These are phyloP conservation scores for Aureobasidium vineae DNA, from an alignment of 2,329 filamentous ascomycete genomes.

Conservation along the genomic window DNA sequence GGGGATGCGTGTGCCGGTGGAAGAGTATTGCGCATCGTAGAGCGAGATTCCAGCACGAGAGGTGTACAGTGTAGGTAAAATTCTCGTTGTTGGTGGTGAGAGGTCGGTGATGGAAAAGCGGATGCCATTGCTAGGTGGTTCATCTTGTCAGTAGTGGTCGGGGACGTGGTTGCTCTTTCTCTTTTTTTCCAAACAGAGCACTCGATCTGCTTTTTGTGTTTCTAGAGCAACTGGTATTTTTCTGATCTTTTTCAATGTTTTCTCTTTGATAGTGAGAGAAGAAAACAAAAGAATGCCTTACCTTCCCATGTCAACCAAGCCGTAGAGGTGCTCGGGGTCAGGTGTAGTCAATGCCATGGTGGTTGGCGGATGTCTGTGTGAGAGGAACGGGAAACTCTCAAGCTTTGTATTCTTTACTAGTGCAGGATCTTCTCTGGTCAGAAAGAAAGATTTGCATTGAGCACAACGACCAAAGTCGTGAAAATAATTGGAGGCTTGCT, in stretches of 20 bases:
- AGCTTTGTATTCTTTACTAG: neutral
- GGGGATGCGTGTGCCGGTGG: slow-evolving; percentile 46
- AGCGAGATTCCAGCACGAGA: slow-evolving; percentile 79
- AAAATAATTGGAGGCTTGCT: slow-evolving; percentile 14
- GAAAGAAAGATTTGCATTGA: neutral
- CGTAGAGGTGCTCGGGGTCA: slow-evolving; percentile 23
- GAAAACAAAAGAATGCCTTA: neutral
- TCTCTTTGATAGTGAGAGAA: neutral
- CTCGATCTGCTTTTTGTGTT: neutral
- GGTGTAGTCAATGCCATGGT: slow-evolving; percentile 2
- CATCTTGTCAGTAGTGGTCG: neutral
- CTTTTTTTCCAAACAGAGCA: neutral
- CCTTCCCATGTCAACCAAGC: slow-evolving; percentile 30
- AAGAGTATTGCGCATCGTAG: slow-evolving; percentile 68
- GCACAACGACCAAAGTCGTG: neutral
- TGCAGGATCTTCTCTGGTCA: neutral
- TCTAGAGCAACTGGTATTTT: neutral
- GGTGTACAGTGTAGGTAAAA: slow-evolving; percentile 74
- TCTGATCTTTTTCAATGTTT: neutral
- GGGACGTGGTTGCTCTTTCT: neutral
- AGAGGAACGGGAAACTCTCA: too few relatives aligned
- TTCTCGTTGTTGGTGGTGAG: slow-evolving; percentile 66
- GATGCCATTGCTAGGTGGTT: slow-evolving; percentile 69
- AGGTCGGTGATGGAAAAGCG: slow-evolving; percentile 86
- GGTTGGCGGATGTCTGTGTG: neutral